Evolutionary conservation across 805 yeast species (phyloP).

Genomic region (Metahyphopichia silvanorum): DNA sequence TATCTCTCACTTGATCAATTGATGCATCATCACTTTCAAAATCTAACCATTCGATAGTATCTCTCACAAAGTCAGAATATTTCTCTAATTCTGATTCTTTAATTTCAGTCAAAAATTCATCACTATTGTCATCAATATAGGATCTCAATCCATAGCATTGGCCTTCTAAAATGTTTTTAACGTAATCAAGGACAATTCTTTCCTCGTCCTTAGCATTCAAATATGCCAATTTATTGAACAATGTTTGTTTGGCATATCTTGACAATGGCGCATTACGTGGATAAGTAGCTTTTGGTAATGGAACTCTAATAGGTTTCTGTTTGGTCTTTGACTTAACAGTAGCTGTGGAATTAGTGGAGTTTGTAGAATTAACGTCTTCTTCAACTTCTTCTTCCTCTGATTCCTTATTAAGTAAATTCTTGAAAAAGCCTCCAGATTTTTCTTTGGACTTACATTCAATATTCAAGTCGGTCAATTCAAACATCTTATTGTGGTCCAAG

Average conservation of each 20-base stretch:
- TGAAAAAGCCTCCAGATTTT: slow-evolving; percentile 16
- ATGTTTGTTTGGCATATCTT: slow-evolving; percentile 38
- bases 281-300: slow-evolving; percentile 48
- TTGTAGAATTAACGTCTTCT: slow-evolving; percentile 10
- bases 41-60: slow-evolving; percentile 74
- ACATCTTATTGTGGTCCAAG: slow-evolving; percentile 48
- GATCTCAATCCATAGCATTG: slow-evolving; percentile 68
- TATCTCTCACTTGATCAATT: slow-evolving; percentile 21
- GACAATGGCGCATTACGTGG: slow-evolving; percentile 30
- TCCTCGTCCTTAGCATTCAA: slow-evolving; percentile 56
- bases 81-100: slow-evolving; percentile 37
- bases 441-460: slow-evolving; percentile 37
- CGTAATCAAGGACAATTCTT: slow-evolving; percentile 51
- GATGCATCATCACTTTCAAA: slow-evolving; percentile 57
- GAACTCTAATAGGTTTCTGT: slow-evolving; percentile 19
- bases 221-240: slow-evolving; percentile 46
- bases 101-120: slow-evolving; percentile 30
- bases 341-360: slow-evolving; percentile 14
- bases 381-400: slow-evolving; percentile 17
- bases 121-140: slow-evolving; percentile 52
- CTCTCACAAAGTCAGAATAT: slow-evolving; percentile 36
- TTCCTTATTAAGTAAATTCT: slow-evolving; percentile 20
- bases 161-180: slow-evolving; percentile 68
- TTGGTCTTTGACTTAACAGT: slow-evolving; percentile 18
- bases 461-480: slow-evolving; percentile 42